Evolutionary conservation across 2,329 filamentous ascomycete species (phyloP).

Genomic region (Cercospora sesami): DNA sequence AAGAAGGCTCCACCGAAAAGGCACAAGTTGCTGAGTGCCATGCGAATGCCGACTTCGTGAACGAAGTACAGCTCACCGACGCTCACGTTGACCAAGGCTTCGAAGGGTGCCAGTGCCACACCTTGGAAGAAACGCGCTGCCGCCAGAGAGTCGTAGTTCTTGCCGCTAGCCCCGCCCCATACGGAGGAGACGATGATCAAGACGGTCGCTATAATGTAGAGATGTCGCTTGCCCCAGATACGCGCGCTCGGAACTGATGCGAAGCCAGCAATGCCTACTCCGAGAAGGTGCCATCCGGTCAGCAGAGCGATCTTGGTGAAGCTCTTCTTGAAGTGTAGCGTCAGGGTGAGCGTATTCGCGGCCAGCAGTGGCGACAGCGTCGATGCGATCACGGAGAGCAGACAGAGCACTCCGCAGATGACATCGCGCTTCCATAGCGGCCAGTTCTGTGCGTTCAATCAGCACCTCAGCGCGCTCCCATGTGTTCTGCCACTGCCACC

Average conservation of each 20-base stretch:
- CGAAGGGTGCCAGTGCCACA: conserved; percentile 81
- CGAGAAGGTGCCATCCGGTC: conserved; percentile 84
- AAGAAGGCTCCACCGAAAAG: conserved; percentile 71
- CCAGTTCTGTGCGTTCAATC: conserved; percentile 63
- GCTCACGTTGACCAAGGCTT: conserved; percentile 82
- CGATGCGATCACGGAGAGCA: conserved; percentile 79
- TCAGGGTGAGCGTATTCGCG: conserved; percentile 79
- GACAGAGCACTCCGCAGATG: conserved; percentile 74
- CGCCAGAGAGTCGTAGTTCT: conserved; percentile 69
- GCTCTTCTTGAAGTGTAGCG: conserved; percentile 60
- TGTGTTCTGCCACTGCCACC: conserved; percentile 33
- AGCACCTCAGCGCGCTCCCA: neutral
- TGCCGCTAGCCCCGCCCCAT: conserved; percentile 72
- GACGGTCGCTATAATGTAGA: conserved; percentile 75
- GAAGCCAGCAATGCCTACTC: conserved; percentile 76
- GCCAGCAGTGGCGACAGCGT: conserved; percentile 84
- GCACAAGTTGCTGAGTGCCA: conserved; percentile 76
- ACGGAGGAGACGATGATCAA: conserved; percentile 71
- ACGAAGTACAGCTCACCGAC: conserved; percentile 91
- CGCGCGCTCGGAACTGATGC: conserved; percentile 84
- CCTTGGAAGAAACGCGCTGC: conserved; percentile 84
- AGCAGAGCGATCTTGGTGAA: conserved; percentile 79
- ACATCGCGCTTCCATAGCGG: conserved; percentile 80
- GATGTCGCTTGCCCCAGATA: conserved; percentile 89
- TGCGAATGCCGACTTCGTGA: conserved; percentile 75